Evolutionary conservation across 2,329 filamentous ascomycete species (phyloP).

Genomic region (Hortaea sp.): DNA sequence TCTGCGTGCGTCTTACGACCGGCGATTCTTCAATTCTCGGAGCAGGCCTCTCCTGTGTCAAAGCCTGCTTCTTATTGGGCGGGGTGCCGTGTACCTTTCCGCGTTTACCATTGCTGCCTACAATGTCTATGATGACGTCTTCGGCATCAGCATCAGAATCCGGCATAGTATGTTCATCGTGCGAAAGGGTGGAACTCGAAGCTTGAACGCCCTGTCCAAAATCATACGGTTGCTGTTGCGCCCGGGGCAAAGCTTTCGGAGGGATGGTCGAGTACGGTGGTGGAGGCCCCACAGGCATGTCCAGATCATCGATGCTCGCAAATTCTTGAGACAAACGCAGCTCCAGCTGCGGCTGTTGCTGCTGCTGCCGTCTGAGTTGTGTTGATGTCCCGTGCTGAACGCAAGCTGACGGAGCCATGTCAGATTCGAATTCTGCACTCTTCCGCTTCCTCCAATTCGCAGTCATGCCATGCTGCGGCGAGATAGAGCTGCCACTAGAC

Average conservation of each 20-base stretch:
- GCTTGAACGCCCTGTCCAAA: neutral
- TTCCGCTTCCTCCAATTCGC: slow-evolving; percentile 31
- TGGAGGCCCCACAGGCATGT: slow-evolving; percentile 21
- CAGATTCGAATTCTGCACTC: slow-evolving; percentile 34
- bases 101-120: slow-evolving; percentile 2
- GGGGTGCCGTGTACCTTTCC: slow-evolving; percentile 1
- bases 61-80: slow-evolving; percentile 5
- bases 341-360: neutral
- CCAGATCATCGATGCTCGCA: slow-evolving; percentile 30
- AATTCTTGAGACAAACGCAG: slow-evolving; percentile 21
- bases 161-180: slow-evolving; percentile 6
- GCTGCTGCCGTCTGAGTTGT: neutral
- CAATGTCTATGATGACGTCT: slow-evolving; percentile 18
- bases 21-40: slow-evolving; percentile 1
- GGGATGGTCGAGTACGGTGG: slow-evolving; percentile 38
- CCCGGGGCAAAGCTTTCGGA: slow-evolving; percentile 6
- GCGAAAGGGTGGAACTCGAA: neutral
- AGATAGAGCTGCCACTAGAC: slow-evolving; percentile 10
- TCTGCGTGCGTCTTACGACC: neutral
- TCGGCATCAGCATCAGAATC: slow-evolving; percentile 19
- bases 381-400: neutral
- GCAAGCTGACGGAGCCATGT: slow-evolving; percentile 6
- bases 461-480: slow-evolving; percentile 3
- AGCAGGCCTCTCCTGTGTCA: slow-evolving; percentile 2
- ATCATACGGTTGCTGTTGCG: too few species aligned